Evolutionary conservation across 768 basidiomycete species (phyloP).

Genomic region (Neoboletus subvelutipes): DNA sequence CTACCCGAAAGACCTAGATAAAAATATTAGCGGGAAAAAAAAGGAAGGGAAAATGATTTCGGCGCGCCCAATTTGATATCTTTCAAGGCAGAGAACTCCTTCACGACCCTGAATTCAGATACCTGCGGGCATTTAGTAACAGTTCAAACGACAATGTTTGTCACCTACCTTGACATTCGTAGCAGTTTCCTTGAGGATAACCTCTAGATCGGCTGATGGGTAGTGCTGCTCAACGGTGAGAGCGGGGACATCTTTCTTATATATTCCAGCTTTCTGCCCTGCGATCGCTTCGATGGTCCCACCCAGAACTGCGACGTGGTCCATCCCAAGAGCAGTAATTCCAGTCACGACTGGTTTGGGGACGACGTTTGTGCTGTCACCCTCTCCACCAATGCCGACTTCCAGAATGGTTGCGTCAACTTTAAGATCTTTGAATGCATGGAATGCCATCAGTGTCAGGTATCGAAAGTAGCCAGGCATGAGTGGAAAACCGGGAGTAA

Average conservation of each 20-base stretch:
- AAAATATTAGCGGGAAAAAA: conserved; percentile 4
- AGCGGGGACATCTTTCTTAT: conserved; percentile 89
- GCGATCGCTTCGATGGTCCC: conserved; percentile 89
- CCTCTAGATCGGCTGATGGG: conserved; percentile 69
- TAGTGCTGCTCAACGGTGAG: conserved; percentile 75
- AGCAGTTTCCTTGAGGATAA: conserved; percentile 67
- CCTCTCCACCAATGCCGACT: conserved; percentile 92
- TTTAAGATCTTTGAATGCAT: conserved; percentile 77
- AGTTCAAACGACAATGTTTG: background rate
- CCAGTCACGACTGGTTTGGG: conserved; percentile 89
- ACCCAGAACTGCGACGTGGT: conserved; percentile 86
- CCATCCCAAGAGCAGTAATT: conserved; percentile 86
- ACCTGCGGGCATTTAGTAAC: conserved; percentile 39
- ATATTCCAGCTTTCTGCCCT: conserved; percentile 95
- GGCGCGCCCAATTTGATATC: conserved; percentile 60
- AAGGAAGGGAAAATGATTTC: background rate
- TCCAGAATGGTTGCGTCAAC: conserved; percentile 92
- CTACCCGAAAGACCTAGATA: conserved; percentile 72
- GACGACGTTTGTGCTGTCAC: conserved; percentile 95
- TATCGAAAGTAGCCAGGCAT: conserved; percentile 96
- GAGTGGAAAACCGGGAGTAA: conserved; percentile 46
- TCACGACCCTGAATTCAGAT: conserved; percentile 66
- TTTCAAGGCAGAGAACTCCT: conserved; percentile 48
- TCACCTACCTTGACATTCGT: conserved; percentile 57
- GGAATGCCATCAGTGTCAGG: conserved; percentile 88